A percentile compares a stretch with the other conserved stretches of the same genome.
phyloP scores from a whole-genome alignment of 768 basidiomycete species.

The Rhodotorula diobovata region DNA sequence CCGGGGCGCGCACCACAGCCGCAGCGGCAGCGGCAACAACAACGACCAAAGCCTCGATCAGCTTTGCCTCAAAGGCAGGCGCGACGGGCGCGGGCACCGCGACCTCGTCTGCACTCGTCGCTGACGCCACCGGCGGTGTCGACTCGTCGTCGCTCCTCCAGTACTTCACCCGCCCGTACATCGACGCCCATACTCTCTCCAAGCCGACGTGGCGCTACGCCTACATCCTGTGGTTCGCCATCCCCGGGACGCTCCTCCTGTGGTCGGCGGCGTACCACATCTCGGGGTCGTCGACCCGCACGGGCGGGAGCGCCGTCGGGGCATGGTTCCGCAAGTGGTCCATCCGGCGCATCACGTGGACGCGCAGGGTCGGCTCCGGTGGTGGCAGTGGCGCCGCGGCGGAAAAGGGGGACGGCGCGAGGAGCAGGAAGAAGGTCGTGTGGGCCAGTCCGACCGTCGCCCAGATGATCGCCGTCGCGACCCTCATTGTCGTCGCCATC shows the following conservation, averaged over 20 bases:
- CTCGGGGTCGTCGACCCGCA: not conserved
- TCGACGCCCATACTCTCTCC: slow-evolving; percentile 58
- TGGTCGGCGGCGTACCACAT: slow-evolving; percentile 50
- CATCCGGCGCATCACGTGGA: slow-evolving; percentile 33
- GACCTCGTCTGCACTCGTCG: slow-evolving; percentile 9
- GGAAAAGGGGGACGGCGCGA: not conserved
- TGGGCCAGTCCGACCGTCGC: slow-evolving; percentile 57
- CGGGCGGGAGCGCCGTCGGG: slow-evolving; percentile 31
- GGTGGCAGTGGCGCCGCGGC: not conserved
- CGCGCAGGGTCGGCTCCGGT: slow-evolving; percentile 4
- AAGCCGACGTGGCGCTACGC: slow-evolving; percentile 56
- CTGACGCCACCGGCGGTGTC: slow-evolving; percentile 26
- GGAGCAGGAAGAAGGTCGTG: slow-evolving; percentile 11
- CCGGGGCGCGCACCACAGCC: not conserved
- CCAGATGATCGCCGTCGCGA: slow-evolving; percentile 55
- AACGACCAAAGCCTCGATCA: not conserved
- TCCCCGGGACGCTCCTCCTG: slow-evolving; percentile 52
- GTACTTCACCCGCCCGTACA: slow-evolving; percentile 49
- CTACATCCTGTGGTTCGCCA: slow-evolving; percentile 59
- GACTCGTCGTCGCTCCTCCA: slow-evolving; percentile 13
- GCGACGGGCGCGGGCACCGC: not conserved
- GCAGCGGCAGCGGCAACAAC: not conserved
- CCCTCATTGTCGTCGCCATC: slow-evolving; percentile 53
- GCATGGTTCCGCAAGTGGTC: slow-evolving; percentile 38
- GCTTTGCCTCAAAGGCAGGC: not conserved